These are phyloP conservation scores for Mucor velutinosus DNA, from an alignment of 371 early-diverging fungal genomes.

Conservation along the genomic window DNA sequence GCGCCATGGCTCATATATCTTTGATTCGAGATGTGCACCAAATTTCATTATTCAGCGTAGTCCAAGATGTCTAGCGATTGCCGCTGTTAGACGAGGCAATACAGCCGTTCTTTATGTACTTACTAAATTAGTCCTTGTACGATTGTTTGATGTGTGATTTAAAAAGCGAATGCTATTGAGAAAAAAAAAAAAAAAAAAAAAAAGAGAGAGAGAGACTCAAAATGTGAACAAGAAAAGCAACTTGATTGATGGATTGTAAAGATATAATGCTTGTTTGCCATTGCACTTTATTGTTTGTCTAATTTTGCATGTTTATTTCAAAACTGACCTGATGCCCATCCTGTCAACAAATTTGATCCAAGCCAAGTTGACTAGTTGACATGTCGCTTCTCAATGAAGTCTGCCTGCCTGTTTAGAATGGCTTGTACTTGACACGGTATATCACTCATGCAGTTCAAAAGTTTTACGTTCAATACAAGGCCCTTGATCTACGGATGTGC, in stretches of 20 bases:
- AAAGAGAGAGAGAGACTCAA: neutral
- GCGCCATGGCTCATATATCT: slow-evolving; percentile 47
- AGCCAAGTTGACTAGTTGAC: too few relatives aligned
- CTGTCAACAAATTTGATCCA: too few relatives aligned
- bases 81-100: neutral
- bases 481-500: too few relatives aligned
- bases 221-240: neutral
- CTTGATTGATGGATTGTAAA: neutral
- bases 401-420: too few relatives aligned
- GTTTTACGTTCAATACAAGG: too few relatives aligned
- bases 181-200: neutral
- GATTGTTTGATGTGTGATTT: neutral
- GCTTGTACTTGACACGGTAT: too few relatives aligned
- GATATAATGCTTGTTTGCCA: neutral
- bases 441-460: too few relatives aligned
- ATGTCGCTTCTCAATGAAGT: too few relatives aligned
- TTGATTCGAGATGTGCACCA: slow-evolving; percentile 39
- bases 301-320: neutral
- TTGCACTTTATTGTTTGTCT: neutral
- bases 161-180: neutral
- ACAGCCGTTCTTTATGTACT: too few relatives aligned
- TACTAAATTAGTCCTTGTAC: neutral
- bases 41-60: slow-evolving; percentile 40
- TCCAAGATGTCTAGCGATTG: too few relatives aligned
- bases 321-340: neutral